phyloP scores from a whole-genome alignment of 2,329 filamentous ascomycete genomes.

The Talaromyces sp. region DNA sequence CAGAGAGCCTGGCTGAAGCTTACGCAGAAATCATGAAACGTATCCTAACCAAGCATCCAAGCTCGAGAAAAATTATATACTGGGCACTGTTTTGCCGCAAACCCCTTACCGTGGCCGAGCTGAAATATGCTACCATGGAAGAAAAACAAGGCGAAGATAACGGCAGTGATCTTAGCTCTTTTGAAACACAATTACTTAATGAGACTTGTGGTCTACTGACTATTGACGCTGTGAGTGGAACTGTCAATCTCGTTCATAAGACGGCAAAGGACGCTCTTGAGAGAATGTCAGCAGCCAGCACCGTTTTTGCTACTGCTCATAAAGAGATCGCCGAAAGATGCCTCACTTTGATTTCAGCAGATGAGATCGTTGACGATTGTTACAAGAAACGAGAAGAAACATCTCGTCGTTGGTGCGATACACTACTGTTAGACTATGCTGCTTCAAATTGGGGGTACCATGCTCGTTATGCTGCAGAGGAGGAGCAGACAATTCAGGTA shows the following conservation, averaged over 20 bases:
- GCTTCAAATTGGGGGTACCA: constrained; percentile 33
- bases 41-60: constrained; percentile 26
- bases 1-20: constrained; percentile 30
- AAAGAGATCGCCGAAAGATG: constrained; percentile 33
- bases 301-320: constrained; percentile 32
- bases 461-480: constrained; percentile 29
- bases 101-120: constrained; percentile 29
- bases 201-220: constrained; percentile 29
- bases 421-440: constrained; percentile 29
- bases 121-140: constrained; percentile 25
- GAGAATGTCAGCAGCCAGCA: constrained; percentile 28
- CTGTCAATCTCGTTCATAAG: constrained; percentile 31
- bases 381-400: constrained; percentile 25
- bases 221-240: constrained; percentile 28
- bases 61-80: constrained; percentile 28
- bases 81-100: constrained; percentile 31
- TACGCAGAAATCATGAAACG: constrained; percentile 35
- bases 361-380: constrained; percentile 36
- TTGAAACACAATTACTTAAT: constrained; percentile 24
- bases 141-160: not conserved
- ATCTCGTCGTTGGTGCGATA: constrained; percentile 19
- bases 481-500: constrained; percentile 33
- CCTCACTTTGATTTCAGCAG: constrained; percentile 28
- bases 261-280: constrained; percentile 34
- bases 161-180: constrained; percentile 16